Evolutionary conservation across 352 stramenopile genomes (phyloP), one percentile per base, ranked within the genome.

Genomic region (Hyaloperonospora arabidopsidis): DNA sequence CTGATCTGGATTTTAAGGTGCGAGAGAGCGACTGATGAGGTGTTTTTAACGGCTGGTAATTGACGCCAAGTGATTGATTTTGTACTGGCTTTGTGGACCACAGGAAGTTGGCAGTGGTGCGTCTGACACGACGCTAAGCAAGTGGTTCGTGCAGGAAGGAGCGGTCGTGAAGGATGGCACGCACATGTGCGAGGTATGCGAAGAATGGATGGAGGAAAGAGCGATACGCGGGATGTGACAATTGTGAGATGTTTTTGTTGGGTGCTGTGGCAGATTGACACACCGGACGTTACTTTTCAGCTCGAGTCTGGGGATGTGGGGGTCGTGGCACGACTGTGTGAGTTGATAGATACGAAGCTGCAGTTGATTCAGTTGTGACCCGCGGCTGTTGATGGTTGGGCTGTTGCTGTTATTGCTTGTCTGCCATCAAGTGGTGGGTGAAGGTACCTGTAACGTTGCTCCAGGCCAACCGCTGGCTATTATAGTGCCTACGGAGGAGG

Each of bases 1-100:
- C 83, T 19, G 81, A 93, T 59, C 54, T 93, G 52, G 75, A 93
- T 60, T 90, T 93, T 63, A 78, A 87, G 67, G 77, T 86, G 46
- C 18, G 61, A n/a, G 13, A 32, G 25, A 48, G 15, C 34, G 18
- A 35, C 22, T 36, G 29, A 4, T 48, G 43, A 32, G 8, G 36
- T 15, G 7, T 10, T 18, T 23, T 28, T n/a, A n/a, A n/a, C n/a
- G n/a, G n/a, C n/a, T n/a, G n/a, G n/a, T n/a, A n/a, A n/a, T n/a
- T n/a, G n/a, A n/a, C n/a, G n/a, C n/a, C n/a, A n/a, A n/a, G n/a
- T n/a, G n/a, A n/a, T n/a, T n/a, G n/a, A n/a, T n/a, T n/a, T n/a
- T n/a, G n/a, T 23, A 51, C 38, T 47, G 28, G 45, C 6, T 41
- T 11, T 23, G 15, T 46, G 36, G 35, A 43, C 49, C 14, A 41